These are phyloP conservation scores for Platanthera guangdongensis DNA, from an alignment of 106 monocot genomes.

Conservation along the genomic window DNA sequence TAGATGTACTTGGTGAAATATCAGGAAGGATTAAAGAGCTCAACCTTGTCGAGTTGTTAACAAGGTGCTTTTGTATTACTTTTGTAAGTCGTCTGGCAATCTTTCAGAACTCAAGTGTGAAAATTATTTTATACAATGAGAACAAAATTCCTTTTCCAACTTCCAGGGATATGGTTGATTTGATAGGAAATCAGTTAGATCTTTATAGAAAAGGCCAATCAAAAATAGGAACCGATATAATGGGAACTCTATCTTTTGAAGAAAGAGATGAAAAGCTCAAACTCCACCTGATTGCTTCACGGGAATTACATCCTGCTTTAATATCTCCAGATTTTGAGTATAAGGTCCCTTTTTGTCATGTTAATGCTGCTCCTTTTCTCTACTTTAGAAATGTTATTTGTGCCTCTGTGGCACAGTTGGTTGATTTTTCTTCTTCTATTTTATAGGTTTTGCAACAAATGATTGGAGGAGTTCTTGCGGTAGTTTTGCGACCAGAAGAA, in stretches of 20 bases:
- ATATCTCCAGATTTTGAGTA: constrained; percentile 77
- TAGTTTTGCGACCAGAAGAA: constrained; percentile 68
- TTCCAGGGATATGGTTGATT: constrained; percentile 84
- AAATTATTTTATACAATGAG: constrained; percentile 8
- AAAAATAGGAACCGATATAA: constrained; percentile 72
- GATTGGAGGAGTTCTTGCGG: constrained; percentile 63
- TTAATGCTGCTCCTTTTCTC: background rate
- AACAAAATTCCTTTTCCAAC: constrained; percentile 10
- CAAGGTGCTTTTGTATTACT: constrained; percentile 70
- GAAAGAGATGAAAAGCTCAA: constrained; percentile 93
- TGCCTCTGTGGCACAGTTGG: background rate
- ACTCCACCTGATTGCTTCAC: constrained; percentile 52
- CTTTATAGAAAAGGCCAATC: constrained; percentile 76
- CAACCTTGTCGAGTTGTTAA: constrained; percentile 92
- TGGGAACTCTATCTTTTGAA: constrained; percentile 76
- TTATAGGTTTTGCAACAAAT: constrained; percentile 86
- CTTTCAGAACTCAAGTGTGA: background rate
- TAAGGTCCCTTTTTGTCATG: constrained; percentile 43
- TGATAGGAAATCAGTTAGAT: constrained; percentile 80
- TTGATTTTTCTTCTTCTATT: constrained; percentile 12
- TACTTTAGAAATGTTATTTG: background rate
- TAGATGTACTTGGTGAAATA: constrained; percentile 87
- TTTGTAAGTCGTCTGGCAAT: constrained; percentile 41
- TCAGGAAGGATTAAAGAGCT: constrained; percentile 76
- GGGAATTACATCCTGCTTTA: constrained; percentile 92